These are phyloP conservation scores for Groenewaldozyma sp. DNA, from an alignment of 1,139 yeast species.

Conservation along the genomic window DNA sequence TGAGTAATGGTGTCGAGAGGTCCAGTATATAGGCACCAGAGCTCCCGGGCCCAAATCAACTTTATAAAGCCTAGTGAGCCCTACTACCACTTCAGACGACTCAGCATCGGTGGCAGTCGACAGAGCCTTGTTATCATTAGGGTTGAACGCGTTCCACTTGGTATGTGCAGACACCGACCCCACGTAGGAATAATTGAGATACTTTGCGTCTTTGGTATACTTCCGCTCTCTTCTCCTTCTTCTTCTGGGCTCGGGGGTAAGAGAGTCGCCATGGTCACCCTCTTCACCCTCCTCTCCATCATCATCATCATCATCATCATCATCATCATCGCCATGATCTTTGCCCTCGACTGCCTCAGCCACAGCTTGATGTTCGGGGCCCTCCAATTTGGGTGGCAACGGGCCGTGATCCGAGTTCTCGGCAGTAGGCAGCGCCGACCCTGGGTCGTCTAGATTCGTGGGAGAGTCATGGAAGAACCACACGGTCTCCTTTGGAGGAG, in stretches of 20 bases:
- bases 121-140: conserved; percentile 22
- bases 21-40: conserved; percentile 33
- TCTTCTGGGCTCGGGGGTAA: conserved; percentile 6
- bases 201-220: too few species aligned
- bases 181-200: conserved; percentile 15
- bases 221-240: too few species aligned
- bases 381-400: neutral
- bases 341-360: conserved; percentile 7
- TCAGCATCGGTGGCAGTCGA: conserved; percentile 5
- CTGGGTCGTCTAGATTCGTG: conserved; percentile 31
- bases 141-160: conserved; percentile 33
- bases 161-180: conserved; percentile 24
- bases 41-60: conserved; percentile 20
- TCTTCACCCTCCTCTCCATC: neutral
- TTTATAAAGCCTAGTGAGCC: conserved; percentile 29
- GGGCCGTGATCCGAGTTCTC: too few species aligned
- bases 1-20: conserved; percentile 22
- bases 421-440: conserved; percentile 27
- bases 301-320: conserved; percentile 1
- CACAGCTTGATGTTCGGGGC: neutral
- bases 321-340: conserved; percentile 1
- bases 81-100: conserved; percentile 26
- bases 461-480: conserved; percentile 34
- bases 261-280: neutral
- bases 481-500: conserved; percentile 13